These are phyloP conservation scores for Stylosanthes scabra DNA, from an alignment of 331 rosid genomes.

Conservation along the genomic window DNA sequence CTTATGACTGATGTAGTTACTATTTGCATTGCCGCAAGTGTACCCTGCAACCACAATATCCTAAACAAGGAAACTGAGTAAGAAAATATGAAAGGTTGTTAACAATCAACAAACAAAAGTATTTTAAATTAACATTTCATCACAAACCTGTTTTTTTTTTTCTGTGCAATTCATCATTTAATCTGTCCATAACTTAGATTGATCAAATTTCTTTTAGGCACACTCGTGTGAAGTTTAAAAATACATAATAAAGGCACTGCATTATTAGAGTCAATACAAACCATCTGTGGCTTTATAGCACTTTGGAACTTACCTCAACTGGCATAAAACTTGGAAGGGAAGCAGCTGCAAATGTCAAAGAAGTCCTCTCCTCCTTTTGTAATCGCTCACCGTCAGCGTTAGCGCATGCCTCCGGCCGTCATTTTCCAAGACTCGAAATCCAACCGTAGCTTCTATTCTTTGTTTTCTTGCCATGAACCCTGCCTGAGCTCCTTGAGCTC, in stretches of 20 bases:
- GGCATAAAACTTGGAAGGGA: constrained; percentile 16
- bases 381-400: constrained; percentile 86
- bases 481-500: constrained; percentile 78
- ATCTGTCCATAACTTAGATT: constrained; percentile 12
- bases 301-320: constrained; percentile 30
- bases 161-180: neutral
- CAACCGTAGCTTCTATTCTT: constrained; percentile 79
- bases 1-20: neutral
- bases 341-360: constrained; percentile 55
- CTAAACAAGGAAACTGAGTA: constrained; percentile 4
- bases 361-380: constrained; percentile 91
- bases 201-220: constrained; percentile 17
- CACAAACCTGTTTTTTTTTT: constrained; percentile 9
- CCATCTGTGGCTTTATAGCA: constrained; percentile 17
- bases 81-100: neutral
- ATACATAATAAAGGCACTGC: constrained; percentile 19
- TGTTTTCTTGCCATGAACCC: constrained; percentile 89
- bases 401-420: constrained; percentile 86
- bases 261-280: constrained; percentile 30
- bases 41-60: constrained; percentile 9
- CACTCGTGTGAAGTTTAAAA: constrained; percentile 19
- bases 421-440: constrained; percentile 76
- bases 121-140: neutral
- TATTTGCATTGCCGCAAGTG: neutral
- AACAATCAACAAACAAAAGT: neutral